Evolutionary conservation across 257 asterid species (phyloP).

Genomic region (Nicotiana sylvestris): DNA sequence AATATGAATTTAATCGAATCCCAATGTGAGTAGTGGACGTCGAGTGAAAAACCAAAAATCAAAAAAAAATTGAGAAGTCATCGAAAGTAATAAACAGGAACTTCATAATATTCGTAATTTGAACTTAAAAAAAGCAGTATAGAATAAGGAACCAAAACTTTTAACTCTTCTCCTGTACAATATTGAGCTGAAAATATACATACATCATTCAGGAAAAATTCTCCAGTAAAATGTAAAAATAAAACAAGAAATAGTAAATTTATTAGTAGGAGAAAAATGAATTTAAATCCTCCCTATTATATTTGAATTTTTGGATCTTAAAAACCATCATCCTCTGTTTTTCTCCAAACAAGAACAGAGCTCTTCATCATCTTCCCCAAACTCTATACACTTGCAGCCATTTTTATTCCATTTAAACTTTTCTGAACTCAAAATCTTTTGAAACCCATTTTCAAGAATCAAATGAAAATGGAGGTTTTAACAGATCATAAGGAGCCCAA

Average conservation of each 20-base stretch:
- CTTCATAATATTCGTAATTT: too few relatives aligned
- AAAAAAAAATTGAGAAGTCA: too few relatives aligned
- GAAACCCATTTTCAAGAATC: slow-evolving; percentile 50
- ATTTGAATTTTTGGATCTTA: neutral
- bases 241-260: neutral
- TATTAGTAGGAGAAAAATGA: slow-evolving; percentile 1
- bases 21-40: too few relatives aligned
- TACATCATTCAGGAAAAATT: neutral
- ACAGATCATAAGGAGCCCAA: slow-evolving; percentile 94
- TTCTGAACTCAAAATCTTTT: neutral
- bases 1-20: too few relatives aligned
- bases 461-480: slow-evolving; percentile 65
- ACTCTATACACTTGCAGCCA: slow-evolving; percentile 16
- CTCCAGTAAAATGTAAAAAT: neutral
- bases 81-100: too few relatives aligned
- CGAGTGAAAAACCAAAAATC: too few relatives aligned
- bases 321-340: neutral
- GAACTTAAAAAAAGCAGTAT: too few relatives aligned
- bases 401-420: neutral
- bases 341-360: neutral
- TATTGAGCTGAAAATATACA: neutral
- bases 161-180: slow-evolving; percentile 13
- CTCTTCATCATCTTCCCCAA: neutral
- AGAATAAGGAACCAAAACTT: neutral
- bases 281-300: neutral